A percentile compares a stretch with the other conserved stretches of the same genome.
Evolutionary conservation across 768 basidiomycete species (phyloP).

Genomic region (Collybia sp.): DNA sequence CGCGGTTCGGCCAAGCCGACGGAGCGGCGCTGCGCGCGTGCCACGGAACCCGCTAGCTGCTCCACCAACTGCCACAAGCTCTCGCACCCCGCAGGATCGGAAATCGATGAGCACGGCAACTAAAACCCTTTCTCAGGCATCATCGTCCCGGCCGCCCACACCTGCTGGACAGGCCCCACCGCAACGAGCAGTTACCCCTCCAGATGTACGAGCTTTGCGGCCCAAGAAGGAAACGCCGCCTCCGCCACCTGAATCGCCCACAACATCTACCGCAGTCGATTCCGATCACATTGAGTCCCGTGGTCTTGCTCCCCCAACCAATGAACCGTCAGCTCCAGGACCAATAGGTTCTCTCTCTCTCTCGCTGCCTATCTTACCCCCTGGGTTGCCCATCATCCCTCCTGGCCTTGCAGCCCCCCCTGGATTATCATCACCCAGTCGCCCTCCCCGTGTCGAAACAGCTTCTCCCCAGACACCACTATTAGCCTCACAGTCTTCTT

Average conservation of each 20-base stretch:
- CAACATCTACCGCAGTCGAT: slow-evolving; percentile 44
- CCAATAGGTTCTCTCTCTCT: slow-evolving; percentile 24
- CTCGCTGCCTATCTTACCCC: slow-evolving; percentile 33
- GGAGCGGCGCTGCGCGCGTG: slow-evolving; percentile 41
- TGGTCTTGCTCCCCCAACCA: slow-evolving; percentile 37
- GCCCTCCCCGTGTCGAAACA: slow-evolving; percentile 43
- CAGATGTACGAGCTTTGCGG: slow-evolving; percentile 33
- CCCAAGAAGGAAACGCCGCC: slow-evolving; percentile 31
- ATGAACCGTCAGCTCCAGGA: slow-evolving; percentile 27
- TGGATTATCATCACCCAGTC: slow-evolving; percentile 56
- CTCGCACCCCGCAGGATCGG: slow-evolving; percentile 33
- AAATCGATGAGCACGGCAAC: slow-evolving; percentile 26
- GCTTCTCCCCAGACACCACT: slow-evolving; percentile 48
- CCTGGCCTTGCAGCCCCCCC: slow-evolving; percentile 56
- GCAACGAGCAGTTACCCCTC: slow-evolving; percentile 39
- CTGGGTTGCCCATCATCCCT: slow-evolving; percentile 37
- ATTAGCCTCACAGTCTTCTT: slow-evolving; percentile 55
- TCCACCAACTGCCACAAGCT: slow-evolving; percentile 22
- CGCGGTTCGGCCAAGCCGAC: slow-evolving; percentile 34
- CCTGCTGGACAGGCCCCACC: slow-evolving; percentile 35
- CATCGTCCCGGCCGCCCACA: slow-evolving; percentile 59
- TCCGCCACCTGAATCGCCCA: slow-evolving; percentile 33
- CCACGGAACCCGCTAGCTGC: slow-evolving; percentile 31
- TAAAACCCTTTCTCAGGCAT: slow-evolving; percentile 44
- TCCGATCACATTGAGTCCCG: slow-evolving; percentile 43